Base-by-base conservation (phyloP, 108 stramenopile species). In the Nitzschia sp. region DNA sequence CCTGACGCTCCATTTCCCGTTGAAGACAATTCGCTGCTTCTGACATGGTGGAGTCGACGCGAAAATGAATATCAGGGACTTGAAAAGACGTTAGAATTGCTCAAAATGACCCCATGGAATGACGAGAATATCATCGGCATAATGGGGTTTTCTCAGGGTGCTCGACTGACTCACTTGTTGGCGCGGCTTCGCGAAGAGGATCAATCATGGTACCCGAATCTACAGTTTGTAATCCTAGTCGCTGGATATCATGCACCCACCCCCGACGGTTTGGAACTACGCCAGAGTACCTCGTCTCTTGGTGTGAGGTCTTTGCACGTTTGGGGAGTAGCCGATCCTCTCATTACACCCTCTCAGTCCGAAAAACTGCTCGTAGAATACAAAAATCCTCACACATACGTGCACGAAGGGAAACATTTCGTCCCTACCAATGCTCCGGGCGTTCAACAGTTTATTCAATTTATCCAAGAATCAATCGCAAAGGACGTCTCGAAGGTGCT, bases 81-180 rank as follows among this genome's bases (percentile, higher is more conserved):
- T 17, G 87, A 88, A 35, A 74, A 78, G 32, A 77, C 83, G 1
- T 27, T 93, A 28, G 53, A 70, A n/a, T 25, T 76, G 45, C 35
- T 93, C 21, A 48, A 72, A 23, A 17, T 13, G 33, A 29, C 9
- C 24, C 25, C 18, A 26, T 48, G 45, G 32, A 46, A 61, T 19
- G 29, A 49, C 26, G 34, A 74, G 27, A 25, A 42, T 0, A 32
- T 81, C 34, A 82, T 85, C 21, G 89, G 86, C 25, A 87, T 93
- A 19, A 35, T 93, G 30, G 92, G 89, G 6, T 93, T 93, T 58
- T 85, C 84, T 29, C 85, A 87, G 59, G 92, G 92, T 38, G 89
- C 92, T 51, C 77, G 89, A 62, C 58, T 93, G 29, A 74, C 76
- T 5, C 87, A 93, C 59, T 71, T 93, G 42, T 48, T 87, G 27